These are phyloP conservation scores for Gracilaria caudata DNA, from an alignment of 23 red algal genomes.

Conservation along the genomic window DNA sequence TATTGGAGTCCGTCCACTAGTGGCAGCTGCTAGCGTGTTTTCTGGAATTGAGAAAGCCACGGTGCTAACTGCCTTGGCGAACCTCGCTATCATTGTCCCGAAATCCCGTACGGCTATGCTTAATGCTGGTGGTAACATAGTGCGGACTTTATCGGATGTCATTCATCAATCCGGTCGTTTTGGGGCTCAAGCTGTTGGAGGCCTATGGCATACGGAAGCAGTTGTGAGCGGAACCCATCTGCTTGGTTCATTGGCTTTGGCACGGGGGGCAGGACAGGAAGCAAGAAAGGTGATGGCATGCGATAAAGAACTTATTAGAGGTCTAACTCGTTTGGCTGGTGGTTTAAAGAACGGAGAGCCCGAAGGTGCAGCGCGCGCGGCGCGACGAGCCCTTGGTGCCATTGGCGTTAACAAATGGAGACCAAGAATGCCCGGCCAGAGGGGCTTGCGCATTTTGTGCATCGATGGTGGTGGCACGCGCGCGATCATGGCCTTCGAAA, in stretches of 20 bases:
- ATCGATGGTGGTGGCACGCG: constrained; percentile 97
- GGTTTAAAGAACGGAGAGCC: constrained; percentile 77
- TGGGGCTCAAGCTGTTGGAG: constrained; percentile 16
- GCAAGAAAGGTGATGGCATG: constrained; percentile 30
- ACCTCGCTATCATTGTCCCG: constrained; percentile 61
- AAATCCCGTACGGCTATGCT: constrained; percentile 42
- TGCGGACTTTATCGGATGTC: constrained; percentile 23
- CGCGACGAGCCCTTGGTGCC: constrained; percentile 79
- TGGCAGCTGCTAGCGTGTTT: constrained; percentile 51
- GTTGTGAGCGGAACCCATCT: constrained; percentile 71
- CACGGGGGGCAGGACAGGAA: constrained; percentile 34
- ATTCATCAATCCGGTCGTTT: constrained; percentile 39
- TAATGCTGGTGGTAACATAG: constrained; percentile 30
- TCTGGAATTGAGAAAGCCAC: constrained; percentile 24
- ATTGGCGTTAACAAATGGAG: constrained; percentile 92
- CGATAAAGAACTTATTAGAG: constrained; percentile 65
- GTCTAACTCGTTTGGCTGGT: constrained; percentile 72
- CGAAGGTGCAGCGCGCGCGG: constrained; percentile 81
- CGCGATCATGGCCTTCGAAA: constrained; percentile 94
- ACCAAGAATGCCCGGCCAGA: constrained; percentile 91
- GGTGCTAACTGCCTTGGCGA: constrained; percentile 74
- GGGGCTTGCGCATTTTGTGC: constrained; percentile 85
- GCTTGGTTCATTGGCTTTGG: constrained; percentile 77
- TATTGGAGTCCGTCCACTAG: constrained; percentile 52
- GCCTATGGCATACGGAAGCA: constrained; percentile 62